phyloP scores from a whole-genome alignment of 495 filamentous ascomycete species.

The Neurospora terricola region DNA sequence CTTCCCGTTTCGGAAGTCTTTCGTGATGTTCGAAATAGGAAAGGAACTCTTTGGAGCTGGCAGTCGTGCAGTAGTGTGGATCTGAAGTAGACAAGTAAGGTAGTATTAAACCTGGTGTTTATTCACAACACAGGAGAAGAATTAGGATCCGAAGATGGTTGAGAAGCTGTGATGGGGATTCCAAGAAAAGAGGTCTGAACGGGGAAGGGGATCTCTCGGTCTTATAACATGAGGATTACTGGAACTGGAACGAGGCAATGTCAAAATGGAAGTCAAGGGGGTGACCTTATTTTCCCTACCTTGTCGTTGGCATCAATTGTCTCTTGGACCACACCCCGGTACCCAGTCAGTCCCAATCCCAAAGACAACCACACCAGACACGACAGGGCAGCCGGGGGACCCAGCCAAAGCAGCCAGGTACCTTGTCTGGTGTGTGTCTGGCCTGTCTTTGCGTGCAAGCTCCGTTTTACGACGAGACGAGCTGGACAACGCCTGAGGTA shows the following conservation, averaged over 20 bases:
- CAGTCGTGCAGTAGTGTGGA: constrained; percentile 5
- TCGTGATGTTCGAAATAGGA: neutral
- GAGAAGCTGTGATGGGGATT: constrained; percentile 19
- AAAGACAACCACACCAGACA: neutral
- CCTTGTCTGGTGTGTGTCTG: neutral
- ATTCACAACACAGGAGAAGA: constrained; percentile 3
- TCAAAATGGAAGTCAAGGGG: constrained; percentile 11
- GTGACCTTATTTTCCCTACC: constrained; percentile 14
- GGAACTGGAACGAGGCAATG: constrained; percentile 14
- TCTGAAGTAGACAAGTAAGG: constrained; percentile 5
- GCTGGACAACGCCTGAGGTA: neutral
- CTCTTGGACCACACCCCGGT: constrained; percentile 9
- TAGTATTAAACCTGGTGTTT: neutral
- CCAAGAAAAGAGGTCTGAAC: constrained; percentile 14
- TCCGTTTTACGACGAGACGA: neutral
- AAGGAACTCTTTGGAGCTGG: constrained; percentile 3
- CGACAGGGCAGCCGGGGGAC: neutral
- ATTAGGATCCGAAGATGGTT: constrained; percentile 8
- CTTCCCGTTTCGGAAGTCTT: neutral
- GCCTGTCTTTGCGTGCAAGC: neutral
- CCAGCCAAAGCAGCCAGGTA: neutral
- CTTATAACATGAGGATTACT: constrained; percentile 25
- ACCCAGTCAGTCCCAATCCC: constrained; percentile 6
- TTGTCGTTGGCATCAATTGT: constrained; percentile 18
- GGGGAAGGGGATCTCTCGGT: constrained; percentile 18